Evolutionary conservation across 495 filamentous ascomycete species (phyloP).

Genomic region (Neurospora discreta): DNA sequence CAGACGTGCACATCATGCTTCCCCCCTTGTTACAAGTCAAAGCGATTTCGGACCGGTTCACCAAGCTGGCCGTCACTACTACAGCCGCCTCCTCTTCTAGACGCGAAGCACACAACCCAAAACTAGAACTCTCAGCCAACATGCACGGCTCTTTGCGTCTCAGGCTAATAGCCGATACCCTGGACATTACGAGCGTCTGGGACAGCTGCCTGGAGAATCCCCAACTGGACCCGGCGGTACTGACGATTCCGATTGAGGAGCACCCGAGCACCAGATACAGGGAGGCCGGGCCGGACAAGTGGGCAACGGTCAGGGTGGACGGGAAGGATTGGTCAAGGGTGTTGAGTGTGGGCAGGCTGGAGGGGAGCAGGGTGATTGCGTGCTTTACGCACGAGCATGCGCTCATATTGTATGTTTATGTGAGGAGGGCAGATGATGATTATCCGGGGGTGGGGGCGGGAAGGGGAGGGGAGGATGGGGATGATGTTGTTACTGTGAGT

Average conservation of each 20-base stretch:
- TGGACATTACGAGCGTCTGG: conserved; percentile 78
- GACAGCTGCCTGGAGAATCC: conserved; percentile 64
- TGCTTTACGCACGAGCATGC: conserved; percentile 74
- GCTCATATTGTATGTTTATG: conserved; percentile 84
- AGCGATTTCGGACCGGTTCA: conserved; percentile 86
- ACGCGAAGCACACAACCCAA: conserved; percentile 32
- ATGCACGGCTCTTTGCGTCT: conserved; percentile 80
- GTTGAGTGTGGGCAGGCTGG: conserved; percentile 76
- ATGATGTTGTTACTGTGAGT: neutral
- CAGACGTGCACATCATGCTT: conserved; percentile 87
- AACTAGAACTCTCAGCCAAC: conserved; percentile 74
- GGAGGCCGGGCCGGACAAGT: conserved; percentile 49
- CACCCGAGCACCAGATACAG: conserved; percentile 67
- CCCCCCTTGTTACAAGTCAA: conserved; percentile 78
- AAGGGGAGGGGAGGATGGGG: neutral
- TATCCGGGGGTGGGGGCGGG: neutral
- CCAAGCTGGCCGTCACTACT: conserved; percentile 50
- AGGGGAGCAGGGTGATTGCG: conserved; percentile 74
- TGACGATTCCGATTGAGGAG: conserved; percentile 52
- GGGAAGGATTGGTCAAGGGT: conserved; percentile 77
- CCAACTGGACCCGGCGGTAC: conserved; percentile 61
- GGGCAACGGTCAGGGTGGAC: conserved; percentile 81
- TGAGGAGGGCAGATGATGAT: conserved; percentile 55
- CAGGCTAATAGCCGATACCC: conserved; percentile 61
- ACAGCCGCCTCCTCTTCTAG: conserved; percentile 8